A percentile compares a stretch with the other conserved stretches of the same genome.
phyloP scores from a whole-genome alignment of 768 basidiomycete species.

The Auricularia cornea region DNA sequence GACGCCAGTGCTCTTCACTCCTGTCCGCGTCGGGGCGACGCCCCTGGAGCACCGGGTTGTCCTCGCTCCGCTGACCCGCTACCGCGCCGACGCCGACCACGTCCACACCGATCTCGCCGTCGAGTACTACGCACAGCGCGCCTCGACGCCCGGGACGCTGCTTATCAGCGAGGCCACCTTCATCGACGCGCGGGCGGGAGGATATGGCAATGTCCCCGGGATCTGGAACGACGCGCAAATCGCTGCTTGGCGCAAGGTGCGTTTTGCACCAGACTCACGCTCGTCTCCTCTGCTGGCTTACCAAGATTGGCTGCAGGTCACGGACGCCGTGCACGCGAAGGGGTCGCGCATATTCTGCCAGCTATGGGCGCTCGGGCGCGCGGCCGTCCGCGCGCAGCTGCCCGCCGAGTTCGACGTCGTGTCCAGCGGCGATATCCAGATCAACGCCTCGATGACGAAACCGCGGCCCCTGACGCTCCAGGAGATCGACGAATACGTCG shows the following conservation, averaged over 20 bases:
- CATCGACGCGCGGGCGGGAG: constrained; percentile 20
- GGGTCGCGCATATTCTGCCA: constrained; percentile 46
- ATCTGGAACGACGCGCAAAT: constrained; percentile 58
- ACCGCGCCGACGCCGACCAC: constrained; percentile 12
- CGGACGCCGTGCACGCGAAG: constrained; percentile 47
- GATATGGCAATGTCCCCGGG: constrained; percentile 42
- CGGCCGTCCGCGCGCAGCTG: constrained; percentile 16
- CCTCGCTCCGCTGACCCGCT: constrained; percentile 17
- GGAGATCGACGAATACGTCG: constrained; percentile 43
- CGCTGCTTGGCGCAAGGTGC: constrained; percentile 44
- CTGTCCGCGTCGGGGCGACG: constrained; percentile 12
- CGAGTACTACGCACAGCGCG: constrained; percentile 12
- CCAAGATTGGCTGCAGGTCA: constrained; percentile 33
- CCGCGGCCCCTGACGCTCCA: constrained; percentile 34
- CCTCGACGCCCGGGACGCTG: constrained; percentile 17
- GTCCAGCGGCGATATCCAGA: neutral
- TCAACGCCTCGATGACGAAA: neutral
- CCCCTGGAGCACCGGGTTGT: constrained; percentile 15
- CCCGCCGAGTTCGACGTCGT: constrained; percentile 4
- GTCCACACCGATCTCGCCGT: constrained; percentile 10
- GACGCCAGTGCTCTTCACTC: constrained; percentile 12
- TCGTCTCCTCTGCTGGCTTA: neutral
- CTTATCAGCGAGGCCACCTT: constrained; percentile 30
- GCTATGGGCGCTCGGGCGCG: constrained; percentile 49
- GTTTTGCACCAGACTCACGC: constrained; percentile 8